phyloP scores from a whole-genome alignment of 257 asterid genomes.

The Orobanche coerulescens region DNA sequence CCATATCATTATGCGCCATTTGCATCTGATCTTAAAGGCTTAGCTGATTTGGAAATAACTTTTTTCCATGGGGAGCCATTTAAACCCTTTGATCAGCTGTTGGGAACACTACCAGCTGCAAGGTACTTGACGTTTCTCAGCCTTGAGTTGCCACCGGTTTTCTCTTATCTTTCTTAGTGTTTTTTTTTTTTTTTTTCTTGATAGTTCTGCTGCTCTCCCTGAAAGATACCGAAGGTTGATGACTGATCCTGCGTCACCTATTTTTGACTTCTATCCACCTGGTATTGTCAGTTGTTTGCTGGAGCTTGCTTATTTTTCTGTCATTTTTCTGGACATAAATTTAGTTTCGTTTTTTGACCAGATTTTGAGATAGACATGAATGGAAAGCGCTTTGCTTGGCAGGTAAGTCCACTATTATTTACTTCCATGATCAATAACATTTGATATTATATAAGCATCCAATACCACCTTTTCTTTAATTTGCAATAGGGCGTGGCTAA shows the following conservation, averaged over 20 bases:
- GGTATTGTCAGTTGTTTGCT: slow-evolving; percentile 40
- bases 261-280: slow-evolving; percentile 64
- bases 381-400: slow-evolving; percentile 98
- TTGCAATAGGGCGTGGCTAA: slow-evolving; percentile 71
- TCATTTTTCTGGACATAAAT: slow-evolving; percentile 17
- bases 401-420: slow-evolving; percentile 40
- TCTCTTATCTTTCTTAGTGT: not conserved
- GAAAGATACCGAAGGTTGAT: slow-evolving; percentile 67
- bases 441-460: slow-evolving; percentile 11
- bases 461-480: slow-evolving; percentile 18
- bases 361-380: slow-evolving; percentile 95
- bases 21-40: slow-evolving; percentile 86
- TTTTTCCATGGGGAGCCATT: slow-evolving; percentile 87
- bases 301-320: not conserved
- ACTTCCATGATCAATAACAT: slow-evolving; percentile 8
- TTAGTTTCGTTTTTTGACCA: slow-evolving; percentile 24
- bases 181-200: slow-evolving; percentile 3
- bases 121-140: slow-evolving; percentile 40
- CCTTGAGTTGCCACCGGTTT: slow-evolving; percentile 9
- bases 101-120: slow-evolving; percentile 96
- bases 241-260: slow-evolving; percentile 87
- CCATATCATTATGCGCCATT: slow-evolving; percentile 98
- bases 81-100: slow-evolving; percentile 95
- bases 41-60: slow-evolving; percentile 74
- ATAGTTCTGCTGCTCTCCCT: slow-evolving; percentile 83